Evolutionary conservation across 169 alveolate genomes (phyloP).

Genomic region (Plasmodium blacklocki): DNA sequence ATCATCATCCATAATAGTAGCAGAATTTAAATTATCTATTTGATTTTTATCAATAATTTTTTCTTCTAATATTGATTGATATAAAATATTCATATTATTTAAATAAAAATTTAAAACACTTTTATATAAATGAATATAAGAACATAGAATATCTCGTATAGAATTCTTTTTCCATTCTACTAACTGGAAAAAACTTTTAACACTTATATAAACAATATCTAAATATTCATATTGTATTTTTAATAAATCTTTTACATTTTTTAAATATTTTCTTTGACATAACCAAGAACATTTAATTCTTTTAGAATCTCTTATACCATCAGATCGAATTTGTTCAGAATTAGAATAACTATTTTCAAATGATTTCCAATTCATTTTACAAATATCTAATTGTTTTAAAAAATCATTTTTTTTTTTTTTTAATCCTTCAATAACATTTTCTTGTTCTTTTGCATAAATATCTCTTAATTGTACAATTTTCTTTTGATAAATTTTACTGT

Average conservation of each 20-base stretch:
- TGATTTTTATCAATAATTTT: slow-evolving; percentile 45
- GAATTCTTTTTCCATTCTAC: slow-evolving; percentile 71
- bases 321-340: slow-evolving; percentile 59
- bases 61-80: slow-evolving; percentile 65
- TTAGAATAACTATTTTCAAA: slow-evolving; percentile 77
- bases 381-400: slow-evolving; percentile 54
- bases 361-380: slow-evolving; percentile 67
- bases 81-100: slow-evolving; percentile 68
- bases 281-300: slow-evolving; percentile 76
- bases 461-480: slow-evolving; percentile 28
- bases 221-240: slow-evolving; percentile 68
- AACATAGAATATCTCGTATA: slow-evolving; percentile 48
- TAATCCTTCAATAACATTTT: slow-evolving; percentile 44
- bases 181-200: slow-evolving; percentile 66
- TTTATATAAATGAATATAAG: slow-evolving; percentile 69
- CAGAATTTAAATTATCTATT: slow-evolving; percentile 41
- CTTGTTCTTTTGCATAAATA: slow-evolving; percentile 65
- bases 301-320: slow-evolving; percentile 61
- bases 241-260: slow-evolving; percentile 63
- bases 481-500: slow-evolving; percentile 52
- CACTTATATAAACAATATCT: slow-evolving; percentile 34
- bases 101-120: slow-evolving; percentile 51
- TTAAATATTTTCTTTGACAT: slow-evolving; percentile 74
- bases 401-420: slow-evolving; percentile 70
- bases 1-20: slow-evolving; percentile 26